A percentile compares a stretch with the other conserved stretches of the same genome.
These are phyloP conservation scores for Sarocladium oryzae DNA, from an alignment of 2,329 filamentous ascomycete genomes.

Conservation along the genomic window DNA sequence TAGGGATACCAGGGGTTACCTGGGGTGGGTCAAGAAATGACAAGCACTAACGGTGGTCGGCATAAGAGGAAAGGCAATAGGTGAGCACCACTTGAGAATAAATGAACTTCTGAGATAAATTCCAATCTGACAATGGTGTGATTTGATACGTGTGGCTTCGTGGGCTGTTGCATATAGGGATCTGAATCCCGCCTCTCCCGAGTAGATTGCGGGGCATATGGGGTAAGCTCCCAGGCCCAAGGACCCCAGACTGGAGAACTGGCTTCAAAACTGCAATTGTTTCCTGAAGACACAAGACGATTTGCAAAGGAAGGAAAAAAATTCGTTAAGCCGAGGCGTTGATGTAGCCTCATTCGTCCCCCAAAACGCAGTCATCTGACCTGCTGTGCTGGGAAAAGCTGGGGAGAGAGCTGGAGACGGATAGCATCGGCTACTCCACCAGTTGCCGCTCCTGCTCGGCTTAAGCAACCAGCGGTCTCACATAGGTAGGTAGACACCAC, in stretches of 20 bases:
- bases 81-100: not conserved
- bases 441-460: not conserved
- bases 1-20: not conserved
- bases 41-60: no score
- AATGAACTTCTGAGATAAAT: not conserved
- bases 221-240: not conserved
- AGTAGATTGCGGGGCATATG: not conserved
- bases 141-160: no score
- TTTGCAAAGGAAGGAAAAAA: no score
- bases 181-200: not conserved
- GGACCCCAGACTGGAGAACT: not conserved
- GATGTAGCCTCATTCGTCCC: no score
- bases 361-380: not conserved
- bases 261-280: no score
- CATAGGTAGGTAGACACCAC: no score
- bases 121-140: no score
- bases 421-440: not conserved
- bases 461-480: slow-evolving; percentile 2
- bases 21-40: not conserved
- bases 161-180: no score
- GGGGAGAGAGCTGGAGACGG: not conserved
- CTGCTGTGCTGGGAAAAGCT: not conserved
- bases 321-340: no score
- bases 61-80: no score
- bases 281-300: no score